Evolutionary conservation across 345 rosid species (phyloP).

Genomic region (Citrus australasica): DNA sequence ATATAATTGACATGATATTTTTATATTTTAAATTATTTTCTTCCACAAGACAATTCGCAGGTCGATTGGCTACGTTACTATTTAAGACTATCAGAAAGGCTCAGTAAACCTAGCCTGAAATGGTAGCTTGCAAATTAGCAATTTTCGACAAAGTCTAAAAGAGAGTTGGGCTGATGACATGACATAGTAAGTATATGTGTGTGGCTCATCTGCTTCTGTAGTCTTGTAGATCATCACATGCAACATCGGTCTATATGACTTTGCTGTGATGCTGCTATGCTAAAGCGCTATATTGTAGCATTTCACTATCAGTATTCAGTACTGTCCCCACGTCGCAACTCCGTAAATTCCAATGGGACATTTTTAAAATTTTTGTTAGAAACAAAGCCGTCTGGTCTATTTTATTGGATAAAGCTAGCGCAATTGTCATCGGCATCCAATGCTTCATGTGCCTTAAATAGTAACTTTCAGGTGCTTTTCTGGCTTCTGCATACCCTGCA

Average conservation of each 20-base stretch:
- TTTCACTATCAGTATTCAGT: too few relatives aligned
- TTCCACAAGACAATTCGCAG: background rate
- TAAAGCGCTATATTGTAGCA: too few relatives aligned
- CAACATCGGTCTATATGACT: background rate
- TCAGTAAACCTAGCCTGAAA: background rate
- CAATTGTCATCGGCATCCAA: background rate
- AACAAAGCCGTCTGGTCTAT: too few relatives aligned
- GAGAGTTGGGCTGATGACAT: background rate
- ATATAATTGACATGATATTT: fast-evolving
- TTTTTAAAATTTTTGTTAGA: too few relatives aligned
- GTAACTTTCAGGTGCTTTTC: background rate
- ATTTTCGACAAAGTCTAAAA: conserved; percentile 10
- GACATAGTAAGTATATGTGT: background rate
- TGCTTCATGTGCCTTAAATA: background rate
- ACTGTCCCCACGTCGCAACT: too few relatives aligned
- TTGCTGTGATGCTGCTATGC: too few relatives aligned
- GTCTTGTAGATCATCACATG: conserved; percentile 9
- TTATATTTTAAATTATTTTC: too few relatives aligned
- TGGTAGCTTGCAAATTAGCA: conserved; percentile 3
- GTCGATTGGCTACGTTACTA: background rate
- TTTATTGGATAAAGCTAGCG: too few relatives aligned
- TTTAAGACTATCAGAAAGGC: conserved; percentile 14
- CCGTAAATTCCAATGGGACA: too few relatives aligned
- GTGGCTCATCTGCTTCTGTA: conserved; percentile 5
- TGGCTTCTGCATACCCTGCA: background rate